Evolutionary conservation across 148 eudicot species (phyloP).

Genomic region (Persicaria tinctoria): DNA sequence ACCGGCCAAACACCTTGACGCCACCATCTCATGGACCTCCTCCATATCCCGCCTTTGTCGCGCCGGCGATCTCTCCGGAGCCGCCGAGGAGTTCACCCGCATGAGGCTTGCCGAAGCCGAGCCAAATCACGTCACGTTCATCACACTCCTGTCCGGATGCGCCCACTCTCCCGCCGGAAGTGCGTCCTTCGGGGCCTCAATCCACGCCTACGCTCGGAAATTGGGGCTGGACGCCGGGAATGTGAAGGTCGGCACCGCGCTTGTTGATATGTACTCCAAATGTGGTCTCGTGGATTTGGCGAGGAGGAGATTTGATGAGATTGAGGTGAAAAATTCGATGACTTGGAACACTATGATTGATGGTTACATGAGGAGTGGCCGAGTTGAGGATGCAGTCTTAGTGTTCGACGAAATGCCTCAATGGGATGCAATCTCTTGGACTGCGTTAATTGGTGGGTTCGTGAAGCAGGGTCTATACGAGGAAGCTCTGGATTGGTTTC

Average conservation of each 20-base stretch:
- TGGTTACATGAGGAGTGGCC: conserved; percentile 62
- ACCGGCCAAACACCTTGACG: conserved; percentile 25
- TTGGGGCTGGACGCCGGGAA: conserved; percentile 37
- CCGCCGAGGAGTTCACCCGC: conserved; percentile 33
- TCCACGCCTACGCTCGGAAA: conserved; percentile 52
- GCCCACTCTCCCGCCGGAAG: conserved; percentile 37
- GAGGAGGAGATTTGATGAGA: conserved; percentile 39
- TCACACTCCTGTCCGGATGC: conserved; percentile 59
- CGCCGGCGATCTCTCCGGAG: conserved; percentile 38
- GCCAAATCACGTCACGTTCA: conserved; percentile 63
- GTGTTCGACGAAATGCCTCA: conserved; percentile 52
- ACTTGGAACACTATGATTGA: conserved; percentile 74
- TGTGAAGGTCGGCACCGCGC: conserved; percentile 60
- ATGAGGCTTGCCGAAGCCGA: conserved; percentile 46
- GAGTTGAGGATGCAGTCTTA: conserved; percentile 35
- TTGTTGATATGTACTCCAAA: conserved; percentile 63
- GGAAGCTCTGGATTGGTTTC: conserved; percentile 53
- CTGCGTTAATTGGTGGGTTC: conserved; percentile 68
- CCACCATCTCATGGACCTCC: conserved; percentile 58
- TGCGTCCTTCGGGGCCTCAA: conserved; percentile 23
- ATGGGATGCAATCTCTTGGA: conserved; percentile 56
- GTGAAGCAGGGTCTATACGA: conserved; percentile 44
- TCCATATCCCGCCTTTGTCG: conserved; percentile 46
- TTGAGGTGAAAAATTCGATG: conserved; percentile 40
- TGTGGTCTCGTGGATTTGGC: conserved; percentile 37